Percentiles rank a stretch among this genome's conserved stretches.
Evolutionary conservation across 2,329 filamentous ascomycete species (phyloP).

Genomic region (Rhynchosporium graminicola): DNA sequence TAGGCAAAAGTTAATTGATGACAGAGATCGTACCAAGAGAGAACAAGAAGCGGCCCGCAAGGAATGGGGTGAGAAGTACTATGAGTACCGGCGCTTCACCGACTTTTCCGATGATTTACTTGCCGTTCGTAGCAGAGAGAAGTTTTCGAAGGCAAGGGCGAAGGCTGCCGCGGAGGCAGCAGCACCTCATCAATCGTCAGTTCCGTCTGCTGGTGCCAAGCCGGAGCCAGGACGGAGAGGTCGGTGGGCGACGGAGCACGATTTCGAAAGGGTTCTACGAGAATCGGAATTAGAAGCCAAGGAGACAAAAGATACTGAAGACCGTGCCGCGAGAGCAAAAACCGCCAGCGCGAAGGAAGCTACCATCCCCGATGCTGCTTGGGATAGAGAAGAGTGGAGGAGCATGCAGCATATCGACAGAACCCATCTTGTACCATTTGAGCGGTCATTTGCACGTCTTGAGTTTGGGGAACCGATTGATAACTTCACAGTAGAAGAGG

Average conservation of each 20-base stretch:
- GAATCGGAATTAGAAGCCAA: slow-evolving; percentile 72
- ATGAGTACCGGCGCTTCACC: slow-evolving; percentile 36
- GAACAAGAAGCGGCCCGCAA: slow-evolving; percentile 35
- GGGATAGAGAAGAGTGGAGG: slow-evolving; percentile 59
- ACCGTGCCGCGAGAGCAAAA: slow-evolving; percentile 64
- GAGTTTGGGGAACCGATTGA: slow-evolving; percentile 71
- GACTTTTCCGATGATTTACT: slow-evolving; percentile 36
- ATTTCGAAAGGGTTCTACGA: slow-evolving; percentile 70
- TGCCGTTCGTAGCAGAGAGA: slow-evolving; percentile 37
- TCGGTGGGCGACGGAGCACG: slow-evolving; percentile 70
- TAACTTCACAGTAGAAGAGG: slow-evolving; percentile 74
- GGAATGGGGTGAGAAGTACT: slow-evolving; percentile 35
- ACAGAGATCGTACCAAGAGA: slow-evolving; percentile 21
- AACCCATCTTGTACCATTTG: slow-evolving; percentile 64
- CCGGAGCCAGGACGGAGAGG: slow-evolving; percentile 56
- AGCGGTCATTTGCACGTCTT: slow-evolving; percentile 68
- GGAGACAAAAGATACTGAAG: slow-evolving; percentile 67
- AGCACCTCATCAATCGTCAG: slow-evolving; percentile 28
- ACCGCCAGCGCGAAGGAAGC: slow-evolving; percentile 78
- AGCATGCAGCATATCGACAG: slow-evolving; percentile 63
- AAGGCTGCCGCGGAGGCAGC: slow-evolving; percentile 35
- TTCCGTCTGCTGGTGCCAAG: slow-evolving; percentile 53
- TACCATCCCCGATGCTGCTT: slow-evolving; percentile 69
- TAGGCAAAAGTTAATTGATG: slow-evolving; percentile 24
- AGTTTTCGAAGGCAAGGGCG: slow-evolving; percentile 34